Conservation (phyloP, 2,329 filamentous ascomycete genomes). For the Hymenoscyphus linearis region DNA sequence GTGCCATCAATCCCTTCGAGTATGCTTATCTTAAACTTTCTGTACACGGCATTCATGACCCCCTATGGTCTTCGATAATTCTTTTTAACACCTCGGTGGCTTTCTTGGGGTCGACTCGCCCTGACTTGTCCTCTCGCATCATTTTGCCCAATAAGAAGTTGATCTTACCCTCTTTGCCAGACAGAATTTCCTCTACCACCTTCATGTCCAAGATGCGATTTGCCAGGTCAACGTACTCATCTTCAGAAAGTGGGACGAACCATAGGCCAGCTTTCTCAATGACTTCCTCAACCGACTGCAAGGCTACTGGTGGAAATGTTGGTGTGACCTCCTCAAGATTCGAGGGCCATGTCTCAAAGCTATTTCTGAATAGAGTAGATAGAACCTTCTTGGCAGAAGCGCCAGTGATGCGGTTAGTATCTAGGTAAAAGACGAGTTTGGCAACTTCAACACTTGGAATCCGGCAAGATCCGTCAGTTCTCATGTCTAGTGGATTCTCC, state of each 20-base stretch:
- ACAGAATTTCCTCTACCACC: slow-evolving; percentile 55
- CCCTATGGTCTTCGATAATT: slow-evolving; percentile 35
- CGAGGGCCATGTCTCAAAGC: slow-evolving; percentile 35
- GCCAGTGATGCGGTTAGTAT: slow-evolving; percentile 43
- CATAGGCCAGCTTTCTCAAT: slow-evolving; percentile 52
- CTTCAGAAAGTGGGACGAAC: slow-evolving; percentile 47
- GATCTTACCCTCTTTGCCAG: slow-evolving; percentile 58
- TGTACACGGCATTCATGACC: not conserved
- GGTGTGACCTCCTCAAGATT: slow-evolving; percentile 41
- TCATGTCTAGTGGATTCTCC: slow-evolving; percentile 24
- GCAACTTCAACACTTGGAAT: slow-evolving; percentile 33
- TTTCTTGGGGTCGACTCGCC: slow-evolving; percentile 55
- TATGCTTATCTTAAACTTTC: too few relatives aligned
- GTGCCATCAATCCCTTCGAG: too few relatives aligned
- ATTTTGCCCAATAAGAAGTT: slow-evolving; percentile 66
- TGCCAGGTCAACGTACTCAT: slow-evolving; percentile 52
- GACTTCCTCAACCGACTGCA: not conserved
- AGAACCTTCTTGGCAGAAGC: slow-evolving; percentile 57
- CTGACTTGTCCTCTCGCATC: slow-evolving; percentile 55
- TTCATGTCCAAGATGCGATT: slow-evolving; percentile 47
- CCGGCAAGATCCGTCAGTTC: slow-evolving; percentile 22
- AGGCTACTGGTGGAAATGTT: not conserved
- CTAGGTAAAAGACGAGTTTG: slow-evolving; percentile 39
- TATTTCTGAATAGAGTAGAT: slow-evolving; percentile 41
- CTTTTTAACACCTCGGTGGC: slow-evolving; percentile 50